A percentile compares a stretch with the other conserved stretches of the same genome.
These are phyloP conservation scores for Pythium vanterpoolii DNA, from an alignment of 352 stramenopile genomes.

Conservation along the genomic window DNA sequence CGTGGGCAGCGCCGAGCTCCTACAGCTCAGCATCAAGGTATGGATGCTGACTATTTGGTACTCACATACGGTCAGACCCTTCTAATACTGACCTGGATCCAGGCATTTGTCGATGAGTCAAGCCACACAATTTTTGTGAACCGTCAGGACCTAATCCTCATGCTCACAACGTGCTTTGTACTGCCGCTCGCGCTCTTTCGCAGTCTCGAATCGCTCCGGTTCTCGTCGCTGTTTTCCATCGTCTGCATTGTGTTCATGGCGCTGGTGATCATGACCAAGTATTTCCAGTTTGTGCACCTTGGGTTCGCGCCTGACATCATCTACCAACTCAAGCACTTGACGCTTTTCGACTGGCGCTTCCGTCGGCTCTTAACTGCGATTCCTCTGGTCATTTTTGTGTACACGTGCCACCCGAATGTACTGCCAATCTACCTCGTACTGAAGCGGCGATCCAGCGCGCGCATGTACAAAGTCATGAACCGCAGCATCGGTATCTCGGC, in stretches of 20 bases:
- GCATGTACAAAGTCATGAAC: slow-evolving; percentile 90
- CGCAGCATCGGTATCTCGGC: slow-evolving; percentile 77
- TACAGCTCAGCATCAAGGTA: slow-evolving; percentile 56
- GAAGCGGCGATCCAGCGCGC: slow-evolving; percentile 71
- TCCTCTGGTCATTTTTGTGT: slow-evolving; percentile 85
- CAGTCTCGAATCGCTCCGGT: slow-evolving; percentile 78
- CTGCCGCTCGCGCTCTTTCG: slow-evolving; percentile 79
- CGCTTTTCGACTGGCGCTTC: slow-evolving; percentile 66
- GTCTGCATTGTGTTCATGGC: slow-evolving; percentile 88
- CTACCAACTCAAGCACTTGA: slow-evolving; percentile 75
- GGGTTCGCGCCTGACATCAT: slow-evolving; percentile 54
- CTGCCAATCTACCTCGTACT: slow-evolving; percentile 88
- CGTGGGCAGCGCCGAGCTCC: slow-evolving; percentile 73
- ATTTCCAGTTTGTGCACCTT: slow-evolving; percentile 84
- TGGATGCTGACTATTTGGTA: not conserved
- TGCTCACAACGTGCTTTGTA: slow-evolving; percentile 61
- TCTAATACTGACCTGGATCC: not conserved
- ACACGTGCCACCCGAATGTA: slow-evolving; percentile 88
- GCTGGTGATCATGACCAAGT: slow-evolving; percentile 86
- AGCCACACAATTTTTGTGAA: slow-evolving; percentile 57
- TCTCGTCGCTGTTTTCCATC: slow-evolving; percentile 87
- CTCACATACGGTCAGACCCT: not conserved
- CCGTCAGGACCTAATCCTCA: slow-evolving; percentile 63
- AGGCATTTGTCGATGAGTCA: slow-evolving; percentile 39
- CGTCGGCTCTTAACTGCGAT: slow-evolving; percentile 63